Conservation (phyloP, 306 rosid species). For the Adenanthera pavonina region DNA sequence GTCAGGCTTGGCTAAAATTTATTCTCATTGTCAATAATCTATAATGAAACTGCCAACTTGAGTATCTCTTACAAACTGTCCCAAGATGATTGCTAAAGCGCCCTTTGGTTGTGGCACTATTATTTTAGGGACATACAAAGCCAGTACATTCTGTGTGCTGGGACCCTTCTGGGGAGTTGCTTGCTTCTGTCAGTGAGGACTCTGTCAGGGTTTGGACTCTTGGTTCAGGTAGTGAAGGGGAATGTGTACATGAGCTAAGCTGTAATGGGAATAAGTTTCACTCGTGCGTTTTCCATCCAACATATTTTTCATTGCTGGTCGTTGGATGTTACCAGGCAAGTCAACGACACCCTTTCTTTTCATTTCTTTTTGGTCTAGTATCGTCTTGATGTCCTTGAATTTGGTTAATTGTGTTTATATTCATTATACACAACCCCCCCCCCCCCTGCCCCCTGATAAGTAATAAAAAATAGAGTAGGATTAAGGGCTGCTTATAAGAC, state of each 20-base stretch:
- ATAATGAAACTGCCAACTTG: neutral
- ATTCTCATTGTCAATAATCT: neutral
- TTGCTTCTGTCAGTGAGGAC: constrained; percentile 97
- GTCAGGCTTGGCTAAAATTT: neutral
- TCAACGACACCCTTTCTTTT: neutral
- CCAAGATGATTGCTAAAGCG: constrained; percentile 7
- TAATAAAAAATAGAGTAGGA: neutral
- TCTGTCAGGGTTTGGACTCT: constrained; percentile 90
- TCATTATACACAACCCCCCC: too few relatives aligned
- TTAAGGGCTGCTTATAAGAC: neutral
- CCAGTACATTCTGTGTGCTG: constrained; percentile 77
- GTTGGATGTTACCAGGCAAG: constrained; percentile 97
- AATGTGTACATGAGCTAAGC: constrained; percentile 86
- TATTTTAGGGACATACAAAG: constrained; percentile 82
- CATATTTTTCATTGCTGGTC: constrained; percentile 82
- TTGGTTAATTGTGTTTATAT: neutral
- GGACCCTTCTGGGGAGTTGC: constrained; percentile 92
- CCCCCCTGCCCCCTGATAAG: too few relatives aligned
- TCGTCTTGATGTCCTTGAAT: neutral
- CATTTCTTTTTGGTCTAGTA: neutral
- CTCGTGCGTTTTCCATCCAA: constrained; percentile 90
- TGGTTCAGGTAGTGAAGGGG: constrained; percentile 84
- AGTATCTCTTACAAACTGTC: neutral
- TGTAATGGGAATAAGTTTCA: constrained; percentile 86
- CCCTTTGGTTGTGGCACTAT: constrained; percentile 37